Conservation (phyloP, 495 filamentous ascomycete species). For the Alectoria sarmentosa region DNA sequence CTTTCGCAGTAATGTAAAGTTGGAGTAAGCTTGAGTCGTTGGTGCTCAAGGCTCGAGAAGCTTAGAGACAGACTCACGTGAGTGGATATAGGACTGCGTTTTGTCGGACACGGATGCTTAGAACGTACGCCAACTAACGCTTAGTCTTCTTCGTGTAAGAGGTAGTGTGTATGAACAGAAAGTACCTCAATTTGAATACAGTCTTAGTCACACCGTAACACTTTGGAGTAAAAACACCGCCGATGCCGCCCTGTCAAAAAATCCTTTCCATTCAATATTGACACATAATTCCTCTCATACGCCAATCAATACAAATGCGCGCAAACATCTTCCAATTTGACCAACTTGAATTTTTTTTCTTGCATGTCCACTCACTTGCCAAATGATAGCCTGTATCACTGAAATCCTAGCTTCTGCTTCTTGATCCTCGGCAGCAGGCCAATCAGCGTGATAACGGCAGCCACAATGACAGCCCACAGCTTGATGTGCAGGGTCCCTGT, state of each 20-base stretch:
- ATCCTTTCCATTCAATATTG: not conserved
- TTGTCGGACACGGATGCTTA: not conserved
- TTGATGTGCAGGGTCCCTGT: slow-evolving; percentile 55
- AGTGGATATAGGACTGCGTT: not conserved
- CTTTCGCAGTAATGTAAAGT: not conserved
- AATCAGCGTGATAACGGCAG: slow-evolving; percentile 51
- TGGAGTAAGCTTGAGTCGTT: not conserved
- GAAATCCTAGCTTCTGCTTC: slow-evolving; percentile 72
- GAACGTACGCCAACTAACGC: not conserved
- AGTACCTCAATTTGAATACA: not conserved
- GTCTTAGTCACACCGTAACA: not conserved
- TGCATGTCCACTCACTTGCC: not conserved
- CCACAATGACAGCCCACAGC: slow-evolving; percentile 61
- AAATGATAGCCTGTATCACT: not conserved
- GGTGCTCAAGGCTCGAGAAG: not conserved
- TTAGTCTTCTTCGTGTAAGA: not conserved
- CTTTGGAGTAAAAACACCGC: not conserved
- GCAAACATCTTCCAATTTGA: not conserved
- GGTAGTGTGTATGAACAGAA: not conserved
- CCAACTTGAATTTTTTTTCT: not conserved
- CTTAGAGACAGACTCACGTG: not conserved
- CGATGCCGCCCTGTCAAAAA: not conserved
- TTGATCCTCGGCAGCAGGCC: slow-evolving; percentile 74
- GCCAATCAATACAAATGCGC: not conserved
- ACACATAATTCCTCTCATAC: not conserved